phyloP scores from a whole-genome alignment of 2,329 filamentous ascomycete genomes.

The Ilyonectria robusta region DNA sequence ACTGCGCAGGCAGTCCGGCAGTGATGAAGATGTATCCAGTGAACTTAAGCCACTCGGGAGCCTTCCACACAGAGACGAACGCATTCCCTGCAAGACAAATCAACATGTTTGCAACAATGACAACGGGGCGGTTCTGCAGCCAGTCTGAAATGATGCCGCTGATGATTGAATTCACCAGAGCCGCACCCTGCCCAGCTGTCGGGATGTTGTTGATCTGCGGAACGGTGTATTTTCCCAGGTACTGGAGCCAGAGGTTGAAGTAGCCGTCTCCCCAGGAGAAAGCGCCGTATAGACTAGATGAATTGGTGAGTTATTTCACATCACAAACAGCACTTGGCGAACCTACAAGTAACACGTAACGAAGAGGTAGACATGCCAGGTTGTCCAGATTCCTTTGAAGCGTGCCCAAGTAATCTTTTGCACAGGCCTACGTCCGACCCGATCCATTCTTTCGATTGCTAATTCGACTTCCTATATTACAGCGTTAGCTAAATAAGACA shows the following conservation, averaged over 20 bases:
- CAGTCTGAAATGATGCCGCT: conserved; percentile 25
- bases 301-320: background rate
- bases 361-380: conserved; percentile 33
- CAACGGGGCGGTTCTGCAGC: conserved; percentile 26
- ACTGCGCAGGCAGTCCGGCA: conserved; percentile 27
- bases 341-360: conserved; percentile 29
- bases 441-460: conserved; percentile 27
- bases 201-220: conserved; percentile 60
- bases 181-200: conserved; percentile 47
- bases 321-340: fast-evolving
- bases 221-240: conserved; percentile 50
- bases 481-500: background rate
- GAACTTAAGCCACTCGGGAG: conserved; percentile 30
- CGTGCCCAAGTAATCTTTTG: conserved; percentile 31
- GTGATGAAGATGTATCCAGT: conserved; percentile 32
- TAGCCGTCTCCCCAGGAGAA: conserved; percentile 41
- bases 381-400: conserved; percentile 30
- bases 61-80: conserved; percentile 25
- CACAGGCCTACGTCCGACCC: conserved; percentile 21
- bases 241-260: conserved; percentile 57
- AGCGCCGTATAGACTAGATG: conserved; percentile 23
- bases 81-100: conserved; percentile 27
- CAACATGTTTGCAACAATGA: conserved; percentile 33
- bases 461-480: conserved; percentile 19
- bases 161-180: conserved; percentile 30